Conservation (phyloP, 345 rosid genomes). For the Turnera subulata region DNA sequence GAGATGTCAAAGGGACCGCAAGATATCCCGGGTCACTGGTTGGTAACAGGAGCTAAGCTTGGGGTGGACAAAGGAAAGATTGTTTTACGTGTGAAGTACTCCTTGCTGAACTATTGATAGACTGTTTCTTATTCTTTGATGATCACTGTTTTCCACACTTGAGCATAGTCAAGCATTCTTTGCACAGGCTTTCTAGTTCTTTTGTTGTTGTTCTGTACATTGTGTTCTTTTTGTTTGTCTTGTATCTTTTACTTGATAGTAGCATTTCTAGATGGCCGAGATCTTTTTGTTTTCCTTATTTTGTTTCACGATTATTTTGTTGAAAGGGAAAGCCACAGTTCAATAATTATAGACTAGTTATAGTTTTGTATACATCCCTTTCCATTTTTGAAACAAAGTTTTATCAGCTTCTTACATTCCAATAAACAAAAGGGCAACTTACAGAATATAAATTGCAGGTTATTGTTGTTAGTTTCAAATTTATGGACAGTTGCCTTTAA, state of each 20-base stretch:
- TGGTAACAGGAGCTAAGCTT: slow-evolving; percentile 97
- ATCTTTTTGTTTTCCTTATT: too few species aligned
- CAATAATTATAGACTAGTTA: too few species aligned
- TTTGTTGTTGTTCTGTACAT: slow-evolving; percentile 52
- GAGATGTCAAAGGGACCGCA: slow-evolving; percentile 94
- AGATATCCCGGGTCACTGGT: slow-evolving; percentile 95
- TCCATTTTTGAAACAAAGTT: too few species aligned
- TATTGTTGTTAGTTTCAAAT: too few species aligned
- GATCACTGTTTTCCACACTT: slow-evolving; percentile 22
- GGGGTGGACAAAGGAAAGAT: slow-evolving; percentile 94
- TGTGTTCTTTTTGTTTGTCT: slow-evolving; percentile 23
- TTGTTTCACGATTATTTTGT: too few species aligned
- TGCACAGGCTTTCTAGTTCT: slow-evolving; percentile 44
- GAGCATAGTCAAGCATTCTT: slow-evolving; percentile 50
- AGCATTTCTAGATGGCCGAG: too few species aligned
- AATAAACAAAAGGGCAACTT: too few species aligned
- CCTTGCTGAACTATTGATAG: slow-evolving; percentile 80
- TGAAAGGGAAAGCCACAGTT: too few species aligned
- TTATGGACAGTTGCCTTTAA: too few species aligned
- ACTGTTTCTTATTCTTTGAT: slow-evolving; percentile 19
- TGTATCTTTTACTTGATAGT: neutral
- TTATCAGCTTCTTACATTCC: too few species aligned
- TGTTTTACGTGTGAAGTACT: slow-evolving; percentile 85
- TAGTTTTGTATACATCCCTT: too few species aligned
- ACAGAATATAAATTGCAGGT: too few species aligned